Conservation (phyloP, 139 green algal species). For the Coelastrella sp. region DNA sequence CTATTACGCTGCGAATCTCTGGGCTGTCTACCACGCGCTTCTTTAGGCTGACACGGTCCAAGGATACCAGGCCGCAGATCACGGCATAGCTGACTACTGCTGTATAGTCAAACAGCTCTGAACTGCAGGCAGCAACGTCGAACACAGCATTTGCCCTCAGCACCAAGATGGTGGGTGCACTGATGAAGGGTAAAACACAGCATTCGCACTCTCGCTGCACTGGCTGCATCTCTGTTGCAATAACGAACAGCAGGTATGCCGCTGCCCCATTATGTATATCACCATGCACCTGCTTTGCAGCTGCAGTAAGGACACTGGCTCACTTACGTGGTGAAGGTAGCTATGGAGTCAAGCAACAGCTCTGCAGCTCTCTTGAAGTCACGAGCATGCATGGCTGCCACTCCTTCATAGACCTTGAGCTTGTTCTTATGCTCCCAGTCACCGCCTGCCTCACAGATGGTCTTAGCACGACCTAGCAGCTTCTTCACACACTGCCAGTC, state of each 20-base stretch:
- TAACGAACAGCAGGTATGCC: no score
- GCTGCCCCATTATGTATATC: no score
- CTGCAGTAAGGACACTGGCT: background rate
- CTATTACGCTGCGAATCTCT: constrained; percentile 95
- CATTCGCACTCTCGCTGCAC: no score
- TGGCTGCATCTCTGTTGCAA: no score
- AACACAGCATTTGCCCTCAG: no score
- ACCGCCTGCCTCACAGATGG: constrained; percentile 88
- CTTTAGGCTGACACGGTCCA: constrained; percentile 77
- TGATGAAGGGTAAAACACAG: no score
- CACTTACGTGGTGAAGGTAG: constrained; percentile 93
- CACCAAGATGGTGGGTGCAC: no score
- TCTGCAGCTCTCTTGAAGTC: constrained; percentile 88
- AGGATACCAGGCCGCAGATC: constrained; percentile 77
- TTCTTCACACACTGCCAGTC: constrained; percentile 85
- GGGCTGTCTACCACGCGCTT: constrained; percentile 89
- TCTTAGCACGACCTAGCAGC: constrained; percentile 71
- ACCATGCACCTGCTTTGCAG: background rate
- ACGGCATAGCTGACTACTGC: constrained; percentile 95
- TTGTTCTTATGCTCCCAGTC: constrained; percentile 99
- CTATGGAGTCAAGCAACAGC: constrained; percentile 95
- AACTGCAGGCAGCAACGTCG: no score
- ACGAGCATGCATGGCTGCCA: constrained; percentile 87
- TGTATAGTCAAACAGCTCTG: constrained; percentile 94
- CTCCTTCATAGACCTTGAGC: constrained; percentile 98